Conservation (phyloP, 257 asterid genomes). For the Parsonsia alboflavescens region DNA sequence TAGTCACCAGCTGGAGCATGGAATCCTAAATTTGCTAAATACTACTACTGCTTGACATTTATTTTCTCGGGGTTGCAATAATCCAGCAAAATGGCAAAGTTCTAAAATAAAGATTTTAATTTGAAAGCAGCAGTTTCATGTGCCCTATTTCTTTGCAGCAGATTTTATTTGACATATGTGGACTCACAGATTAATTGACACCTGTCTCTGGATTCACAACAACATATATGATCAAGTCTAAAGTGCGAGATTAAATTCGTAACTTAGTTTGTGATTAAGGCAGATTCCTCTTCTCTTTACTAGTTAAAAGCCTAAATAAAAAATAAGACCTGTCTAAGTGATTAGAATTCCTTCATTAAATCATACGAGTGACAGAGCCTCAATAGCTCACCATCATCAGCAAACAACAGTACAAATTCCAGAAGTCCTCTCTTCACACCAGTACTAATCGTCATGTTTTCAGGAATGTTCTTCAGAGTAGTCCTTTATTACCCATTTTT, state of each 20-base stretch:
- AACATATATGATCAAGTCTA: neutral
- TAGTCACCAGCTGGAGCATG: neutral
- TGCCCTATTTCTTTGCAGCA: neutral
- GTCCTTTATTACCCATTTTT: neutral
- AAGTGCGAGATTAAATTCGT: neutral
- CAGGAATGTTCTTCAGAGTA: neutral
- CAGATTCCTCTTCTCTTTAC: neutral
- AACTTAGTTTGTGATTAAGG: neutral
- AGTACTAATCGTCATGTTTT: neutral
- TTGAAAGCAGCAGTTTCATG: neutral
- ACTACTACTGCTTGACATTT: neutral
- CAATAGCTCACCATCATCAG: neutral
- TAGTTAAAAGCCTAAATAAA: neutral
- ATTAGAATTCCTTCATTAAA: neutral
- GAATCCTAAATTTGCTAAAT: neutral
- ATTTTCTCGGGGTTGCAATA: neutral
- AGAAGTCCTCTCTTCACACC: neutral
- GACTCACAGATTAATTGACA: neutral
- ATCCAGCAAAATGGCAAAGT: neutral
- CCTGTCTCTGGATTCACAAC: neutral
- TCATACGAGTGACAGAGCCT: neutral
- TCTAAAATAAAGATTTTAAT: neutral
- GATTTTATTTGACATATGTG: neutral
- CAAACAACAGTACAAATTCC: neutral
- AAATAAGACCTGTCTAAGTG: neutral